Percentiles rank a stretch among this genome's conserved stretches.
Evolutionary conservation across 139 green algal species (phyloP).

Genomic region (Picochlorum sp.): DNA sequence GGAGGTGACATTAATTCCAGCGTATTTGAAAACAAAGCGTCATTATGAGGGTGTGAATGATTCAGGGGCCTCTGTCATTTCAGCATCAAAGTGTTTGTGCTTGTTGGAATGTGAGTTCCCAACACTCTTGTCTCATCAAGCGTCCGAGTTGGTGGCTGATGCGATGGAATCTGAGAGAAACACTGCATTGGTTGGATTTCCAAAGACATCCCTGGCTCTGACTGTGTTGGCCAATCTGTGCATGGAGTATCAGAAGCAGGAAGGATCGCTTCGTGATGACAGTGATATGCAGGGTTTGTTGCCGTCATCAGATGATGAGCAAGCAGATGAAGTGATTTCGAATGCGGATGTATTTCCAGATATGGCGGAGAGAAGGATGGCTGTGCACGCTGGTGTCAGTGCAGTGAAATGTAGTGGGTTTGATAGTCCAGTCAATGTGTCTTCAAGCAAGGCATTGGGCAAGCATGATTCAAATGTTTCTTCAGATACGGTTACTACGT

Average conservation of each 20-base stretch:
- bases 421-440: no score
- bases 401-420: no score
- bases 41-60: no score
- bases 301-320: not conserved
- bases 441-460: not conserved
- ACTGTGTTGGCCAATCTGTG: constrained; percentile 6
- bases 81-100: not conserved
- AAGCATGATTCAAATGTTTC: not conserved
- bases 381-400: not conserved
- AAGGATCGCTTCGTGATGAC: constrained; percentile 1
- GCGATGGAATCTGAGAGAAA: not conserved
- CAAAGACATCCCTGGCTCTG: not conserved
- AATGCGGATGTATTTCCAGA: not conserved
- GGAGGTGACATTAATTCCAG: not conserved
- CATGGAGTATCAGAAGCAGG: constrained; percentile 4
- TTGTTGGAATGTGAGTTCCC: constrained; percentile 9
- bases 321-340: not conserved
- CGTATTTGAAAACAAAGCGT: no score
- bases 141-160: not conserved
- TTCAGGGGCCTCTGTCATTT: no score
- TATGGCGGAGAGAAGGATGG: not conserved
- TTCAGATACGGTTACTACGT: not conserved
- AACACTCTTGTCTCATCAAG: constrained; percentile 1
- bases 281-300: not conserved
- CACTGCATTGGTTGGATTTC: constrained; percentile 1